These are phyloP conservation scores for Musa beccarii DNA, from an alignment of 176 grass and related monocot genomes.

Conservation along the genomic window DNA sequence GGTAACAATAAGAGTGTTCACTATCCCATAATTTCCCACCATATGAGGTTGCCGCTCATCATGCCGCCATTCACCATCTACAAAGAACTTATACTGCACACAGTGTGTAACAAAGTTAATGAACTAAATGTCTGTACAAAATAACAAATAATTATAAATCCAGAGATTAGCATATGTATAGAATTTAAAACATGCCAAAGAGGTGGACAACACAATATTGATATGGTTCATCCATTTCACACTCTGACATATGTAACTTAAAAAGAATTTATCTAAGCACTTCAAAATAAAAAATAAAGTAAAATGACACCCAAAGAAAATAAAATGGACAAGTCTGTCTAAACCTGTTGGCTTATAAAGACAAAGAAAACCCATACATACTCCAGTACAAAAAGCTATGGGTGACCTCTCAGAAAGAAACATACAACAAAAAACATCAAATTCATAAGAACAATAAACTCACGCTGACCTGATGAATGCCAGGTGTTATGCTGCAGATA, in stretches of 20 bases:
- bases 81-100: slow-evolving; percentile 85
- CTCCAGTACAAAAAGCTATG: not conserved
- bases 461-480: slow-evolving; percentile 19
- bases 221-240: not conserved
- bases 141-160: not conserved
- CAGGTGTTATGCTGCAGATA: slow-evolving; percentile 22
- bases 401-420: not conserved
- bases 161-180: not conserved
- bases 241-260: not conserved
- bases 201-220: not conserved
- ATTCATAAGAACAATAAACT: not conserved
- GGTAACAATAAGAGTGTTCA: slow-evolving; percentile 67
- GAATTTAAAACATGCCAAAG: not conserved
- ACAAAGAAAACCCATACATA: not conserved
- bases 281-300: not conserved
- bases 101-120: slow-evolving; percentile 8
- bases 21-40: slow-evolving; percentile 54
- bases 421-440: not conserved
- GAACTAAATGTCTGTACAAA: not conserved
- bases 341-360: not conserved
- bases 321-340: not conserved
- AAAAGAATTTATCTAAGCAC: not conserved
- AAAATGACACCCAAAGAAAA: not conserved
- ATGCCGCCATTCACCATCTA: slow-evolving; percentile 84
- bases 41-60: slow-evolving; percentile 65